phyloP scores from a whole-genome alignment of 345 rosid species.

The Kernera saxatilis region DNA sequence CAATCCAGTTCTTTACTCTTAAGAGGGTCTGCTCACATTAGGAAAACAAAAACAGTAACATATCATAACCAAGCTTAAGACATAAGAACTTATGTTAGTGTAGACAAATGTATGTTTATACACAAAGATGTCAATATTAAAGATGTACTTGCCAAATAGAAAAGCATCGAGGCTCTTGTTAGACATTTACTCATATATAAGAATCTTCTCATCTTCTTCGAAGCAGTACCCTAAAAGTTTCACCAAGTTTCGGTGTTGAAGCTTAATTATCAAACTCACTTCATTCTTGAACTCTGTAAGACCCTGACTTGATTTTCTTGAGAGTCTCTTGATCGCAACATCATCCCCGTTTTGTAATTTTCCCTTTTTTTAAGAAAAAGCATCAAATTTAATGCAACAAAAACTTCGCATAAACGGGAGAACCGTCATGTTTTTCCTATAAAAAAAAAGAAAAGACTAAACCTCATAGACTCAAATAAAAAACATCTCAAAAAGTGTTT shows the following conservation, averaged over 20 bases:
- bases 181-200: slow-evolving; percentile 46
- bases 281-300: slow-evolving; percentile 50
- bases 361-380: slow-evolving; percentile 46
- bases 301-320: slow-evolving; percentile 47
- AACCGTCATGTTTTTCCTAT: no score
- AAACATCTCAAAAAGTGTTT: no score
- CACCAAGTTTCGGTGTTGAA: slow-evolving; percentile 54
- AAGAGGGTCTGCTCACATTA: slow-evolving; percentile 15
- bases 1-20: slow-evolving; percentile 36
- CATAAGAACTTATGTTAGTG: no score
- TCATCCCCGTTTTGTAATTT: slow-evolving; percentile 35
- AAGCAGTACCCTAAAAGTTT: no score
- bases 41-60: no score
- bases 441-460: no score
- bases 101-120: no score
- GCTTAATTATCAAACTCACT: slow-evolving; percentile 43
- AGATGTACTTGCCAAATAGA: slow-evolving; percentile 30
- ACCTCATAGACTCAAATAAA: slow-evolving; percentile 48
- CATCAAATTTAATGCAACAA: background rate
- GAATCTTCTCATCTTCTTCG: no score
- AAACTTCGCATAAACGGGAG: no score
- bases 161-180: slow-evolving; percentile 47
- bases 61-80: no score
- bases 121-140: no score
- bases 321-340: slow-evolving; percentile 52